phyloP scores from a whole-genome alignment of 192 early-diverging fungal species.

The Entrophospora sp. region DNA sequence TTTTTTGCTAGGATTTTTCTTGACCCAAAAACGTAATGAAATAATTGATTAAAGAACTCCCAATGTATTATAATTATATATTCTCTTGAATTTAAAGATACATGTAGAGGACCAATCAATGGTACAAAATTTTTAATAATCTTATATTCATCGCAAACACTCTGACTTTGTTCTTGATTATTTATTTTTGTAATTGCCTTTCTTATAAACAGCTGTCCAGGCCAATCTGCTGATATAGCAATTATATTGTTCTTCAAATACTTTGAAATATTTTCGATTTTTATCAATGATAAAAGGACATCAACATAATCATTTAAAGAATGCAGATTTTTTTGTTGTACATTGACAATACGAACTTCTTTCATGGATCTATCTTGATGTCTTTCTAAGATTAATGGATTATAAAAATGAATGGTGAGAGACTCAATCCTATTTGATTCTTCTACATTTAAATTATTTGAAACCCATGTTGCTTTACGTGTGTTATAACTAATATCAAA shows the following conservation, averaged over 20 bases:
- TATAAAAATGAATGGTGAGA: too few relatives aligned
- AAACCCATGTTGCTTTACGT: too few relatives aligned
- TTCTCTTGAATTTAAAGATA: neutral
- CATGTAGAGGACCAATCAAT: neutral
- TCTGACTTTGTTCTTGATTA: too few relatives aligned
- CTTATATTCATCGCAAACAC: too few relatives aligned
- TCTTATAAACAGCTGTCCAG: neutral
- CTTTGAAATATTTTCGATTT: neutral
- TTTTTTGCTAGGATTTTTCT: neutral
- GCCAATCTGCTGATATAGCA: neutral
- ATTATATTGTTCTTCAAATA: neutral
- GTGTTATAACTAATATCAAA: too few relatives aligned
- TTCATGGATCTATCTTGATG: too few relatives aligned
- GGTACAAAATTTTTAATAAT: neutral
- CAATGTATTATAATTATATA: neutral
- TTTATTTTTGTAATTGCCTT: constrained; percentile 1
- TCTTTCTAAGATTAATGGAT: too few relatives aligned
- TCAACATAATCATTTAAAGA: neutral
- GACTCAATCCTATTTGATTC: too few relatives aligned
- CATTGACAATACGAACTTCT: too few relatives aligned
- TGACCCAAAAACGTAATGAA: neutral
- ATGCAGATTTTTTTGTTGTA: too few relatives aligned
- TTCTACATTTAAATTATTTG: too few relatives aligned
- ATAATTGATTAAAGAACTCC: neutral
- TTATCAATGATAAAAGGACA: neutral